Base-by-base conservation (phyloP, 78 protist genomes). In the Dictyostelium firmibasis region DNA sequence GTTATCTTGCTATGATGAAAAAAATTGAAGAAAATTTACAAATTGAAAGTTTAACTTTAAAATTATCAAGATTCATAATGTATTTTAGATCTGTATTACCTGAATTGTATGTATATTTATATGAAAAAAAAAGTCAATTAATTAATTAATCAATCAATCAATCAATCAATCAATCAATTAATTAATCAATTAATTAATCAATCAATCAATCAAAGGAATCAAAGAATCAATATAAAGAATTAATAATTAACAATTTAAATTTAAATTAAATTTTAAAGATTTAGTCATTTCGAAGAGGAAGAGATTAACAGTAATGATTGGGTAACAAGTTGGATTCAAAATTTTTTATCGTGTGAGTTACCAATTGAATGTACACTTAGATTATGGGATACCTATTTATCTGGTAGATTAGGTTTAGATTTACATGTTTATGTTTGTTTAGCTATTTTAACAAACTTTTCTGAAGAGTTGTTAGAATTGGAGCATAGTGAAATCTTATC, bases 371-470 rank as follows among this genome's bases (percentile, higher is more conserved):
- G 97, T 81, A 93, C 89, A 7, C 44, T 94, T 1, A 76, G 97
- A 81, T 36, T 94, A 7, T 94, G 97, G 97, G 97, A 94, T 35
- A 94, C 91, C 5, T 94, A 94, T 85, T 74, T 94, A n/a, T 94
- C 97, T 4, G 97, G 84, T 4, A 31, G 33, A 25, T 35, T 89
- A 2, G 94, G 94, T 25, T 72, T 94, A 27, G 94, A 94, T 70
- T 20, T 94, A 25, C 97, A 94, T 74, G 64, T 87, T 11, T 94
- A 77, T 36, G 97, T 88, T 2, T 88, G 97, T 74, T 74, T 94
- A 3, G 97, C 97, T 2, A 86, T 94, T 41, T 57, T 94, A 60
- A 53, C 83, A 20, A 87, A 94, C 20, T 94, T 82, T 25, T 79
- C 92, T 6, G 97, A 94, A 14, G 97, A 94, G 25, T 75, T 94